phyloP scores from a whole-genome alignment of 116 monocot species.

The Zostera marina region DNA sequence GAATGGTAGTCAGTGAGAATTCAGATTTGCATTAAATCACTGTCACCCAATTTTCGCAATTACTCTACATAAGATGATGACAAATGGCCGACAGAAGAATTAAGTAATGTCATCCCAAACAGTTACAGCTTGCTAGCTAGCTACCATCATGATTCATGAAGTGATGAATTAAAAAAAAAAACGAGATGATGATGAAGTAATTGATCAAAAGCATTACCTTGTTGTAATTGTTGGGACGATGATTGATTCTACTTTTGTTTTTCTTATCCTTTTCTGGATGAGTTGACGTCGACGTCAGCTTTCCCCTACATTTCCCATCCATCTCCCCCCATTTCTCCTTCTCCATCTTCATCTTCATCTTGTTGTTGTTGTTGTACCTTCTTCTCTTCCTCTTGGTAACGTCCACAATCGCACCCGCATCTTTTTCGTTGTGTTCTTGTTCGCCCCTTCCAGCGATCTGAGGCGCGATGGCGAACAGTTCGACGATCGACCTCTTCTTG shows the following conservation, averaged over 20 bases:
- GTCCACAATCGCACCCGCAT: background rate
- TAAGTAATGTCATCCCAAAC: too few relatives aligned
- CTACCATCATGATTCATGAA: too few relatives aligned
- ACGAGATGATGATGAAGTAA: background rate
- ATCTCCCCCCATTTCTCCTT: too few relatives aligned
- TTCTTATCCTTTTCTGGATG: background rate
- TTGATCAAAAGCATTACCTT: slow-evolving; percentile 7
- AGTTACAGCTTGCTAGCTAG: too few relatives aligned
- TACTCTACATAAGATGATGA: too few relatives aligned
- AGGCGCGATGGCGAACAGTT: slow-evolving; percentile 50
- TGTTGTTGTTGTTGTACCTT: slow-evolving; percentile 3
- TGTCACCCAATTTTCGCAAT: too few relatives aligned
- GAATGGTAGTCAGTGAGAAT: too few relatives aligned
- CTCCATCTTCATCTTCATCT: background rate
- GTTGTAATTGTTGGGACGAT: slow-evolving; percentile 1
- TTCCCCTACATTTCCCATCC: too few relatives aligned
- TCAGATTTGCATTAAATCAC: too few relatives aligned
- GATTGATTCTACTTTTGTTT: background rate
- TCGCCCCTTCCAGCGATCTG: slow-evolving; percentile 14
- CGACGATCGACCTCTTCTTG: slow-evolving; percentile 54
- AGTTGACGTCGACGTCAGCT: background rate
- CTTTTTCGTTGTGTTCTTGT: background rate
- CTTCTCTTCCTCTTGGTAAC: background rate
- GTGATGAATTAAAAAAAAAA: too few relatives aligned
- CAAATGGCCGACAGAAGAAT: too few relatives aligned